These are phyloP conservation scores for Forsythia viridissima DNA, from an alignment of 257 asterid species.

Conservation along the genomic window DNA sequence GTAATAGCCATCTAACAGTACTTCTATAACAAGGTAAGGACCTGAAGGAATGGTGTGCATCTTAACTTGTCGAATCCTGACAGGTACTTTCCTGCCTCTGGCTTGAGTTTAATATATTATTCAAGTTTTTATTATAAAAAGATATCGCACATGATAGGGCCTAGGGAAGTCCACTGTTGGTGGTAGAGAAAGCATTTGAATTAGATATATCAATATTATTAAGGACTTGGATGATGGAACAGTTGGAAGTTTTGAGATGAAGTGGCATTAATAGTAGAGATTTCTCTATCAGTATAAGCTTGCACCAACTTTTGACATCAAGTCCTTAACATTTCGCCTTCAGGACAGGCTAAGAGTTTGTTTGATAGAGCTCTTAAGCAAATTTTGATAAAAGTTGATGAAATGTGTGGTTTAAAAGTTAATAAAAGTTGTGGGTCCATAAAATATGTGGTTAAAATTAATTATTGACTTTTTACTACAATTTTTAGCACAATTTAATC, in stretches of 20 bases:
- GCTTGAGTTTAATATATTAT: neutral
- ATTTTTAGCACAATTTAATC: too few relatives aligned
- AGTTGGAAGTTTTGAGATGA: neutral
- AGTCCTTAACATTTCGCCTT: neutral
- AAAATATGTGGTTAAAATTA: too few relatives aligned
- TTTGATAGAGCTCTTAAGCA: too few relatives aligned
- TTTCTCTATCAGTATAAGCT: neutral
- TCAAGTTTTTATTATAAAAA: neutral
- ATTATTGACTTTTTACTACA: too few relatives aligned
- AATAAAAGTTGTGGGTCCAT: too few relatives aligned
- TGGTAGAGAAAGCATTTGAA: neutral
- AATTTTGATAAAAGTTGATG: too few relatives aligned
- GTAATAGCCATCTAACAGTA: neutral
- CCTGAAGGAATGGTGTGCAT: neutral
- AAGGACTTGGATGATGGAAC: neutral
- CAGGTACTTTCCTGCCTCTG: neutral
- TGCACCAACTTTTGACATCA: neutral
- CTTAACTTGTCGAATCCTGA: neutral
- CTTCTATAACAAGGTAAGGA: neutral
- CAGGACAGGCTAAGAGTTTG: neutral
- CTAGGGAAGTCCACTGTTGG: neutral
- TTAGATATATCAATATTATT: neutral
- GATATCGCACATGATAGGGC: neutral
- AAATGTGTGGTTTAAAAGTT: too few relatives aligned
- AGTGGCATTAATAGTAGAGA: neutral